A percentile compares a stretch with the other conserved stretches of the same genome.
Conservation (phyloP, 805 yeast species). For the Yamadazyma tumulicola region DNA sequence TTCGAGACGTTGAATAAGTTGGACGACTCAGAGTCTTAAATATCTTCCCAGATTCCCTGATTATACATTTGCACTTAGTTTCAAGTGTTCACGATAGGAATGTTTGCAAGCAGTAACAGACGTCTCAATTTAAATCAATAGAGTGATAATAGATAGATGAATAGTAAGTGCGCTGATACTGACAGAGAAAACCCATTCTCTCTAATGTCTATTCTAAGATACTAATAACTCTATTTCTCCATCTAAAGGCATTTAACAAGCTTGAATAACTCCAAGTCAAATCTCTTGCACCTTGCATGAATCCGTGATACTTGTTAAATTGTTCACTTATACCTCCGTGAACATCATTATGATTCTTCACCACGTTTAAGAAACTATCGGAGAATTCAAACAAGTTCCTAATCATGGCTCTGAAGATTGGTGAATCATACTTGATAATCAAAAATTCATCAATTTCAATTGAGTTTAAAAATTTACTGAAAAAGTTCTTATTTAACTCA, state of each 20-base stretch:
- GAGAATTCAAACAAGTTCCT: slow-evolving; percentile 49
- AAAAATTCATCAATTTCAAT: slow-evolving; percentile 18
- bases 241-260: slow-evolving; percentile 63
- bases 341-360: slow-evolving; percentile 56
- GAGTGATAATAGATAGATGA: too few species aligned
- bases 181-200: too few species aligned
- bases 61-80: too few species aligned
- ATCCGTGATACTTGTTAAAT: slow-evolving; percentile 76
- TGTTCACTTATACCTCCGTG: slow-evolving; percentile 86
- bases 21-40: too few species aligned
- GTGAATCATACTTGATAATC: slow-evolving; percentile 34
- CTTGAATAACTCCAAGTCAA: slow-evolving; percentile 92
- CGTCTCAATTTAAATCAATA: too few species aligned
- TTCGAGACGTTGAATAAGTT: slow-evolving; percentile 38
- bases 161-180: too few species aligned
- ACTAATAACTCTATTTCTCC: slow-evolving; percentile 42
- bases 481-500: slow-evolving; percentile 25
- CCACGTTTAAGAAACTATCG: slow-evolving; percentile 62
- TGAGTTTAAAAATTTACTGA: slow-evolving; percentile 25
- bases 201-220: too few species aligned
- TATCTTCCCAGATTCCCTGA: too few species aligned
- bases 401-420: slow-evolving; percentile 46
- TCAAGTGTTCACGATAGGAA: too few species aligned
- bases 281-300: slow-evolving; percentile 80
- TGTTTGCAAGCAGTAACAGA: too few species aligned